These are phyloP conservation scores for Fusarium sp. DNA, from an alignment of 2,329 filamentous ascomycete genomes.

Conservation along the genomic window DNA sequence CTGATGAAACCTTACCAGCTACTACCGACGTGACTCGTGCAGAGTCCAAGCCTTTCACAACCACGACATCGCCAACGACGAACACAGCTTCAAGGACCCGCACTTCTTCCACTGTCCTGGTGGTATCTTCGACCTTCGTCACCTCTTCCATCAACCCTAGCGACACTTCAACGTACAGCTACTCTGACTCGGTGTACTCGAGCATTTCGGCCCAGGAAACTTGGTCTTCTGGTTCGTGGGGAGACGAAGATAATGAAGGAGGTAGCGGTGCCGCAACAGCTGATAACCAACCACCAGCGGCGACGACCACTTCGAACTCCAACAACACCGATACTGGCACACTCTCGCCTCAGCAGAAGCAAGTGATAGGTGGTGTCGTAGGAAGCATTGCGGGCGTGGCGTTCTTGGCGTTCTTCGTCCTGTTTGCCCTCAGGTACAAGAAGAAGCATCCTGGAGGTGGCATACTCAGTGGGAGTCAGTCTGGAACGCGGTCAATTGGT, in stretches of 20 bases:
- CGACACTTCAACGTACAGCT: slow-evolving; percentile 19
- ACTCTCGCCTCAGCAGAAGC: slow-evolving; percentile 47
- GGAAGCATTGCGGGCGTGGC: slow-evolving; percentile 67
- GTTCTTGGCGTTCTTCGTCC: slow-evolving; percentile 61
- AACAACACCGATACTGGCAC: slow-evolving; percentile 32
- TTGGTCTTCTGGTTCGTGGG: slow-evolving; percentile 35
- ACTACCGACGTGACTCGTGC: slow-evolving; percentile 17
- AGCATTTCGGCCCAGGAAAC: slow-evolving; percentile 38
- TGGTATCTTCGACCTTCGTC: slow-evolving; percentile 31
- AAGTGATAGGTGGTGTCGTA: slow-evolving; percentile 64
- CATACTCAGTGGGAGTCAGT: slow-evolving; percentile 53
- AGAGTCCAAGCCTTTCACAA: slow-evolving; percentile 4
- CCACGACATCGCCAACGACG: slow-evolving; percentile 21
- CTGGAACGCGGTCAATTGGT: slow-evolving; percentile 37
- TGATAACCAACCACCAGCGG: slow-evolving; percentile 29
- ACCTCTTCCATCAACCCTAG: slow-evolving; percentile 27
- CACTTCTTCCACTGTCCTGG: slow-evolving; percentile 29
- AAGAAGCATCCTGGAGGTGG: slow-evolving; percentile 56
- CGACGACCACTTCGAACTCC: slow-evolving; percentile 31
- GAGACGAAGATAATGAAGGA: slow-evolving; percentile 16
- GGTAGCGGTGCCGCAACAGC: slow-evolving; percentile 28
- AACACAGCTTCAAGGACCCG: slow-evolving; percentile 11
- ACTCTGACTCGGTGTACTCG: slow-evolving; percentile 37
- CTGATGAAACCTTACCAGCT: slow-evolving; percentile 17
- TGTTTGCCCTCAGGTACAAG: slow-evolving; percentile 64